Conservation (phyloP, 768 basidiomycete genomes). For the Chlorophyllum brunneum region DNA sequence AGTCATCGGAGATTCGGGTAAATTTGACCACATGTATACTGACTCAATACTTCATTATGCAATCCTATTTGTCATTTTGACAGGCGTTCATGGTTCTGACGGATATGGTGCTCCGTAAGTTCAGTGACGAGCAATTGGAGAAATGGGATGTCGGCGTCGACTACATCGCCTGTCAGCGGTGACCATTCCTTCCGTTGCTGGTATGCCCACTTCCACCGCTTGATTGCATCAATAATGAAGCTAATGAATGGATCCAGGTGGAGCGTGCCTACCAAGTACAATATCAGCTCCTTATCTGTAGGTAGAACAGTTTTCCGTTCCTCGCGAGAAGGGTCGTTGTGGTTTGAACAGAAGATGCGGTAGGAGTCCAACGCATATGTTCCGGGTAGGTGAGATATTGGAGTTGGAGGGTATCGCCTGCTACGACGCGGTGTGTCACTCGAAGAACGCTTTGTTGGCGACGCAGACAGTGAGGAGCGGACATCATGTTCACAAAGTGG, state of each 20-base stretch:
- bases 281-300: slow-evolving; percentile 63
- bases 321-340: slow-evolving; percentile 28
- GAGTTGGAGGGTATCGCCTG: slow-evolving; percentile 40
- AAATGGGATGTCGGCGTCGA: slow-evolving; percentile 33
- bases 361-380: slow-evolving; percentile 75
- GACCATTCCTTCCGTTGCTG: slow-evolving; percentile 49
- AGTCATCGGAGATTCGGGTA: neutral
- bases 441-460: slow-evolving; percentile 11
- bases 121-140: slow-evolving; percentile 36
- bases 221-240: neutral
- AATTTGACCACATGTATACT: neutral
- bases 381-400: slow-evolving; percentile 58
- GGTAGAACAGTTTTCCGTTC: slow-evolving; percentile 67
- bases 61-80: neutral
- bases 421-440: slow-evolving; percentile 15
- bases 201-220: slow-evolving; percentile 77
- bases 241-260: too few species aligned
- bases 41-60: too few species aligned
- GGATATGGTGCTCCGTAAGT: slow-evolving; percentile 9
- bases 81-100: neutral
- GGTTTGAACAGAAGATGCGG: slow-evolving; percentile 56
- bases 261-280: slow-evolving; percentile 61
- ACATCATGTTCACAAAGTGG: slow-evolving; percentile 32
- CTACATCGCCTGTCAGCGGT: slow-evolving; percentile 37
- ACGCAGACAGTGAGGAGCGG: slow-evolving; percentile 26